Conservation (phyloP, 2,329 filamentous ascomycete genomes). For the Thelonectria discophora region DNA sequence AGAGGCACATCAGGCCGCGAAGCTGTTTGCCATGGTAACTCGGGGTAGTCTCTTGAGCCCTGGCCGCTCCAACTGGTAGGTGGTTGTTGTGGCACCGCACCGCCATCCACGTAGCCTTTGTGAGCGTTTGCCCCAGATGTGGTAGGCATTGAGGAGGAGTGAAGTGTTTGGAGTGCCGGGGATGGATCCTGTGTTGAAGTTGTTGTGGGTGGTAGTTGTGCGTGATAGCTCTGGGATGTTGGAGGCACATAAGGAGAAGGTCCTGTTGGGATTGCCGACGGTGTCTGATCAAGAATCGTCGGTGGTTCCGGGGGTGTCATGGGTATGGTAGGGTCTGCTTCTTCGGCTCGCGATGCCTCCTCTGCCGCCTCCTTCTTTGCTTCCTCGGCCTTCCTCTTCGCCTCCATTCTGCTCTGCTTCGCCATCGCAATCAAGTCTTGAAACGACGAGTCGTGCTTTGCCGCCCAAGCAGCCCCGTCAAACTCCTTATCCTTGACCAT, state of each 20-base stretch:
- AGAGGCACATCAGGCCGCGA: neutral
- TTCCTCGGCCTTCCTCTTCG: conserved; percentile 44
- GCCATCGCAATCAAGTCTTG: conserved; percentile 82
- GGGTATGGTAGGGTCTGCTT: neutral
- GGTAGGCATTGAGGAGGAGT: neutral
- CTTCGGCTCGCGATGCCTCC: neutral
- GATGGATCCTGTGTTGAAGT: neutral
- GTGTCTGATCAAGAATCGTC: neutral
- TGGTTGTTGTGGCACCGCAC: too few relatives aligned
- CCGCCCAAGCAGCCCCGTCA: conserved; percentile 79
- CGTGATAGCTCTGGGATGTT: neutral
- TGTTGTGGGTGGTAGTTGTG: neutral
- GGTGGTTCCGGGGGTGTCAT: neutral
- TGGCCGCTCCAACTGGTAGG: too few relatives aligned
- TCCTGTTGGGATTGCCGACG: neutral
- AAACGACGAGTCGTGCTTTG: conserved; percentile 78
- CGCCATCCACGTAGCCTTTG: too few relatives aligned
- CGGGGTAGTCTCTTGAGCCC: too few relatives aligned
- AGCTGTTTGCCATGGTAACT: neutral
- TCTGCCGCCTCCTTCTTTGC: conserved; percentile 18
- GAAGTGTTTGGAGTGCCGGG: neutral
- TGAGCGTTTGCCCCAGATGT: too few relatives aligned
- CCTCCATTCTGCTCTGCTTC: conserved; percentile 61
- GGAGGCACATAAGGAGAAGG: too few relatives aligned
- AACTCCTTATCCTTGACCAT: conserved; percentile 88